Percentiles rank a stretch among this genome's conserved stretches.
These are phyloP conservation scores for Sarocladiaceae sp. DNA, from an alignment of 2,329 filamentous ascomycete genomes.

Conservation along the genomic window DNA sequence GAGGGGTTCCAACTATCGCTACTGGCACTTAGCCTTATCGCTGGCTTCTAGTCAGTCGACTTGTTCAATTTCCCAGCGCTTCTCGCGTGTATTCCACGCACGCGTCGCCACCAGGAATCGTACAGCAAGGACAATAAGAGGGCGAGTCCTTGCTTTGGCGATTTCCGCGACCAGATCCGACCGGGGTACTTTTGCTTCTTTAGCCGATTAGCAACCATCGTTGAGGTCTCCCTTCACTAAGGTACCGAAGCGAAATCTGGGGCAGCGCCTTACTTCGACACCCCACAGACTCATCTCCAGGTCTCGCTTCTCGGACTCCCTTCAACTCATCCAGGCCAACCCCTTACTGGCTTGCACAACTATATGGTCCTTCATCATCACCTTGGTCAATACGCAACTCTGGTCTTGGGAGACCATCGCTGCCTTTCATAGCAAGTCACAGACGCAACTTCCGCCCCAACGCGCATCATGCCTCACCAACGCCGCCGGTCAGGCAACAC, in stretches of 20 bases:
- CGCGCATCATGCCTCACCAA: slow-evolving; percentile 42
- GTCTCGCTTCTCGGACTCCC: too few species aligned
- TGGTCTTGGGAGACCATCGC: too few species aligned
- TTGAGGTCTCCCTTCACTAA: too few species aligned
- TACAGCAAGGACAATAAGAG: background rate
- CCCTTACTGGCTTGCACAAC: too few species aligned
- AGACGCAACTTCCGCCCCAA: background rate
- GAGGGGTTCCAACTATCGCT: background rate
- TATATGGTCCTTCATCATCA: too few species aligned
- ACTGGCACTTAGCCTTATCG: slow-evolving; percentile 8
- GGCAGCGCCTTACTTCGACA: too few species aligned
- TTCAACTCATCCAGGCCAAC: too few species aligned
- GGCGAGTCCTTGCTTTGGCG: background rate
- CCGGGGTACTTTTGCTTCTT: background rate
- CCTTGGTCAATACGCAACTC: too few species aligned
- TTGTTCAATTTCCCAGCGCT: slow-evolving; percentile 4
- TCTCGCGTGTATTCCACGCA: slow-evolving; percentile 6
- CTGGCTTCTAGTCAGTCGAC: background rate
- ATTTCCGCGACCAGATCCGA: background rate
- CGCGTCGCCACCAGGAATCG: background rate
- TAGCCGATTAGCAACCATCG: too few species aligned
- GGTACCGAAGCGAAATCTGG: too few species aligned
- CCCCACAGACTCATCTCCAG: background rate
- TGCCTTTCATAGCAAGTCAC: background rate
- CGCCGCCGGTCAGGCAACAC: slow-evolving; percentile 52